These are phyloP conservation scores for Angomonas deanei DNA, from an alignment of 208 protist species.

Conservation along the genomic window DNA sequence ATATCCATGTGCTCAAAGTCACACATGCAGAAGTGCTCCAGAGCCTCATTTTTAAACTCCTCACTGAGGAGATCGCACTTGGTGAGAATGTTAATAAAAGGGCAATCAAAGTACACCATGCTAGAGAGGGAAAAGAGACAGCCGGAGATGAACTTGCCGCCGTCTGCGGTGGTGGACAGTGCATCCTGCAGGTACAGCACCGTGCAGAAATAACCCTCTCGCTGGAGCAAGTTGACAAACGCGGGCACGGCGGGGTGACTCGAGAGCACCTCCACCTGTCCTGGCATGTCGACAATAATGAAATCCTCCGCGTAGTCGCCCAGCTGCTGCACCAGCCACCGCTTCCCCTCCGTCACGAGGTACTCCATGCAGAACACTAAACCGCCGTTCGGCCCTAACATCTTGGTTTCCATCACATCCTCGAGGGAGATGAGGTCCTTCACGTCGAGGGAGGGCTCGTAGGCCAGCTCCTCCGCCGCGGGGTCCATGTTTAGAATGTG, in stretches of 20 bases:
- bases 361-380: slow-evolving; percentile 99
- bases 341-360: slow-evolving; percentile 86
- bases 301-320: slow-evolving; percentile 94
- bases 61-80: slow-evolving; percentile 85
- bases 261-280: slow-evolving; percentile 99
- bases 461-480: slow-evolving; percentile 92
- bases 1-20: slow-evolving; percentile 86
- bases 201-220: slow-evolving; percentile 72
- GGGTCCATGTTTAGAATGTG: slow-evolving; percentile 99
- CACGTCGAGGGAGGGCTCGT: slow-evolving; percentile 92
- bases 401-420: slow-evolving; percentile 87
- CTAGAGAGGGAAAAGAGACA: slow-evolving; percentile 87
- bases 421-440: slow-evolving; percentile 93
- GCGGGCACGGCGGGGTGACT: slow-evolving; percentile 90
- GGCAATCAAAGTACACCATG: slow-evolving; percentile 91
- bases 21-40: slow-evolving; percentile 86
- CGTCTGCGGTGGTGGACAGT: slow-evolving; percentile 73
- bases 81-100: slow-evolving; percentile 88
- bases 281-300: slow-evolving; percentile 98
- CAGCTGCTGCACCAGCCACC: slow-evolving; percentile 94
- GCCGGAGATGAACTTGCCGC: slow-evolving; percentile 87
- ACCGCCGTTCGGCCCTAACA: slow-evolving; percentile 98
- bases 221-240: slow-evolving; percentile 78
- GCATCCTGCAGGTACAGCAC: slow-evolving; percentile 88
- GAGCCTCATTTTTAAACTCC: slow-evolving; percentile 54